phyloP scores from a whole-genome alignment of 768 basidiomycete species.

The Pisolithus sp. region DNA sequence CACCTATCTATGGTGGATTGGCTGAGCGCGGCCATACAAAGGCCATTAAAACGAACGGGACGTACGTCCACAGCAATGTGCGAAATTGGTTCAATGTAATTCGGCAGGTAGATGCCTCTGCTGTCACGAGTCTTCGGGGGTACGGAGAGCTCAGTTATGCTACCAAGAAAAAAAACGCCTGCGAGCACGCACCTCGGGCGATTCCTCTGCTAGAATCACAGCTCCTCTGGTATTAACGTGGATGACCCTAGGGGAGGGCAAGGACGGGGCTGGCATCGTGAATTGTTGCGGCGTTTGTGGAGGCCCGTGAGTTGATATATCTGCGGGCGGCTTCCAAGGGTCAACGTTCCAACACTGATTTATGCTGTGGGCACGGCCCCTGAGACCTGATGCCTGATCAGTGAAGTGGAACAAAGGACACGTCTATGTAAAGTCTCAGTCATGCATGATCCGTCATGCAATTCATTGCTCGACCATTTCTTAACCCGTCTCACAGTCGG shows the following conservation, averaged over 20 bases:
- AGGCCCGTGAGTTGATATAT: neutral
- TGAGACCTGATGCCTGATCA: no score
- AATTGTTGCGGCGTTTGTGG: neutral
- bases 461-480: neutral
- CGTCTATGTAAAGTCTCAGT: neutral
- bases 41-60: constrained; percentile 13
- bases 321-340: neutral
- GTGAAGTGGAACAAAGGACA: neutral
- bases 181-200: constrained; percentile 67
- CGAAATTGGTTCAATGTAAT: constrained; percentile 95
- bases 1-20: constrained; percentile 66
- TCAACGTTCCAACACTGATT: neutral
- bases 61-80: constrained; percentile 96
- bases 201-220: constrained; percentile 88
- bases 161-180: neutral
- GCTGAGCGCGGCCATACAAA: neutral
- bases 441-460: no score
- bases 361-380: neutral
- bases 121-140: constrained; percentile 75
- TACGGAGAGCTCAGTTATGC: constrained; percentile 10
- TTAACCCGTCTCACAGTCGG: neutral
- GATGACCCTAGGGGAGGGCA: constrained; percentile 81
- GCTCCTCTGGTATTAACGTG: constrained; percentile 95
- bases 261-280: constrained; percentile 47
- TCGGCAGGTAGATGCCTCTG: constrained; percentile 94